Evolutionary conservation across 768 basidiomycete species (phyloP).

Genomic region (Hemileccinum impolitum): DNA sequence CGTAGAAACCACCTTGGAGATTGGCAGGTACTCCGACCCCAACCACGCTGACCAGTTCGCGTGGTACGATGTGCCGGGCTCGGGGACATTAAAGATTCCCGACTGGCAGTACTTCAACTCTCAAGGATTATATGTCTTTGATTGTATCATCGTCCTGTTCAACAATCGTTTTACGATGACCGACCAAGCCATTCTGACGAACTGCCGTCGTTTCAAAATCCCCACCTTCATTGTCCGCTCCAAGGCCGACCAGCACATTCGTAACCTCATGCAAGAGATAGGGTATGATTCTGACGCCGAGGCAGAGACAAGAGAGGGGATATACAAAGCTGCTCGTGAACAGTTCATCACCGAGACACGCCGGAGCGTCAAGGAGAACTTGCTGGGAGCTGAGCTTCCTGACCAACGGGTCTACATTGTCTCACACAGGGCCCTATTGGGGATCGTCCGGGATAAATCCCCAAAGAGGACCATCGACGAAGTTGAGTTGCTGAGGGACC

Average conservation of each 20-base stretch:
- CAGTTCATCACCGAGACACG: slow-evolving; percentile 28
- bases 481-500: slow-evolving; percentile 25
- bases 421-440: slow-evolving; percentile 21
- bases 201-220: slow-evolving; percentile 32
- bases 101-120: slow-evolving; percentile 40
- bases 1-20: slow-evolving; percentile 31
- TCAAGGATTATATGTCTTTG: slow-evolving; percentile 37
- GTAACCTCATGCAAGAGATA: slow-evolving; percentile 24
- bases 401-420: slow-evolving; percentile 30
- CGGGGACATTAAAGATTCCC: slow-evolving; percentile 33
- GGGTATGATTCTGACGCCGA: slow-evolving; percentile 27
- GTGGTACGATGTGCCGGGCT: slow-evolving; percentile 40
- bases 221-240: slow-evolving; percentile 36
- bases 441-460: slow-evolving; percentile 23
- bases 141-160: slow-evolving; percentile 34
- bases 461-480: slow-evolving; percentile 27
- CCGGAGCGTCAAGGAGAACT: slow-evolving; percentile 21
- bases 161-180: slow-evolving; percentile 35
- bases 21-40: slow-evolving; percentile 30
- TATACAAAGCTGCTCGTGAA: slow-evolving; percentile 24
- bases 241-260: slow-evolving; percentile 34
- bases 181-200: slow-evolving; percentile 34
- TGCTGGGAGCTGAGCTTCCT: slow-evolving; percentile 24
- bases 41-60: slow-evolving; percentile 21
- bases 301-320: slow-evolving; percentile 10